Evolutionary conservation across 169 alveolate genomes (phyloP).

Genomic region (Plasmodium ovale): DNA sequence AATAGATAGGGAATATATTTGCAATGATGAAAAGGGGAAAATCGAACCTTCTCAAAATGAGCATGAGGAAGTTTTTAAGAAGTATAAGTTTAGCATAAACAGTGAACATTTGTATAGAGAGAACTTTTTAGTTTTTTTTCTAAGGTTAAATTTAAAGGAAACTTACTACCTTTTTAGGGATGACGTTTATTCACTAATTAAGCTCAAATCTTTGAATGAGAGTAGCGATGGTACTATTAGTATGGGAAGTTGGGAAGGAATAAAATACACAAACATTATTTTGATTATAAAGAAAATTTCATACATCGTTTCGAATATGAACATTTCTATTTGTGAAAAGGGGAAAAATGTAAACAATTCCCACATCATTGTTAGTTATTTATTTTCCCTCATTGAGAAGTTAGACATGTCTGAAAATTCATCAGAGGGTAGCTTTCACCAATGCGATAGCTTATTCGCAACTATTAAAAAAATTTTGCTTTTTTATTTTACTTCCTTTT

Average conservation of each 20-base stretch:
- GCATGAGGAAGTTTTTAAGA: not conserved
- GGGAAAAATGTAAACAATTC: not conserved
- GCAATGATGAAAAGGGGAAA: not conserved
- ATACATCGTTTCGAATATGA: slow-evolving; percentile 48
- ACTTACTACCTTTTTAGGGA: not conserved
- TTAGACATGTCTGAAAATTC: not conserved
- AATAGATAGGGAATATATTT: not conserved
- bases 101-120: slow-evolving; percentile 42
- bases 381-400: slow-evolving; percentile 17
- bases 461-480: slow-evolving; percentile 23
- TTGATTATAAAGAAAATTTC: slow-evolving; percentile 47
- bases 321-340: not conserved
- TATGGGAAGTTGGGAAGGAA: not conserved
- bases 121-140: slow-evolving; percentile 38
- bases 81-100: slow-evolving; percentile 14
- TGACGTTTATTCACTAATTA: slow-evolving; percentile 18
- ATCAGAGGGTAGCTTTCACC: not conserved
- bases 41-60: no score
- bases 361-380: slow-evolving; percentile 8
- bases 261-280: slow-evolving; percentile 14
- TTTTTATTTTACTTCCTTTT: slow-evolving; percentile 20
- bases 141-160: slow-evolving; percentile 20
- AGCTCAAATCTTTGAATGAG: not conserved
- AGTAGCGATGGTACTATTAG: not conserved
- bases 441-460: slow-evolving; percentile 21